Base-by-base conservation (phyloP, 2,329 filamentous ascomycete species). In the Fusarium pseudograminearum region DNA sequence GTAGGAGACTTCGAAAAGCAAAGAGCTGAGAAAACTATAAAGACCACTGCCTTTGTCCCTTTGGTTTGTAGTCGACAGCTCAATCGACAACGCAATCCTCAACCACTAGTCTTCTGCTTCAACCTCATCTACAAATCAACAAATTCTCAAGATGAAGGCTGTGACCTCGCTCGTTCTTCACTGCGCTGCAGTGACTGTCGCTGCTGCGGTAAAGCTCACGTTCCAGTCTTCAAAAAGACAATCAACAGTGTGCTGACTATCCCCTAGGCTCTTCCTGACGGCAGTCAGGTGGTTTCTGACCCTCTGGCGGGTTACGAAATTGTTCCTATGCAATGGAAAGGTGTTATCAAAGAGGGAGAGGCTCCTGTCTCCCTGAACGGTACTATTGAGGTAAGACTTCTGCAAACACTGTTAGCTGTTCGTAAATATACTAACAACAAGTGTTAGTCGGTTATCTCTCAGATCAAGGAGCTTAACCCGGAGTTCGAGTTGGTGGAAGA, bases 241-340 rank as follows among this genome's bases (percentile, higher is more conserved):
- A 36, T 36, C 0, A 3, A 36, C 16, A 1, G 8, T 36, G 16
- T 4, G 1, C 34, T 36, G 34, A 36, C 16, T 36, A 0, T 18
- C 8, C 18, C 9, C 8, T n/a, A 36, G 34, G 34, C 34, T 36
- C 16, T 36, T n/a, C 34, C 34, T n/a, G 34, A 36, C 5, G 34
- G 34, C 3, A 5, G 16, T 3, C 34, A 36, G 2, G 34, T 36
- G 34, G 4, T 36, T 2, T 7, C 34, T 36, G 34, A 18, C 16
- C 34, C 34, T 36, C 16, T 36, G 8, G 34, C 10, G 34, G 34
- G 34, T n/a, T 36, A 36, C 0, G 16, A 36, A 36, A n/a, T 36
- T 36, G 34, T 36, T n/a, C 34, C 34, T 10, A 36, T 36, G 34
- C 34, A 36, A 36, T 36, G 34, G 34, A 36, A 18, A 1, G 34